Conservation (phyloP, 257 asterid species). For the Fraxinus pennsylvanica region DNA sequence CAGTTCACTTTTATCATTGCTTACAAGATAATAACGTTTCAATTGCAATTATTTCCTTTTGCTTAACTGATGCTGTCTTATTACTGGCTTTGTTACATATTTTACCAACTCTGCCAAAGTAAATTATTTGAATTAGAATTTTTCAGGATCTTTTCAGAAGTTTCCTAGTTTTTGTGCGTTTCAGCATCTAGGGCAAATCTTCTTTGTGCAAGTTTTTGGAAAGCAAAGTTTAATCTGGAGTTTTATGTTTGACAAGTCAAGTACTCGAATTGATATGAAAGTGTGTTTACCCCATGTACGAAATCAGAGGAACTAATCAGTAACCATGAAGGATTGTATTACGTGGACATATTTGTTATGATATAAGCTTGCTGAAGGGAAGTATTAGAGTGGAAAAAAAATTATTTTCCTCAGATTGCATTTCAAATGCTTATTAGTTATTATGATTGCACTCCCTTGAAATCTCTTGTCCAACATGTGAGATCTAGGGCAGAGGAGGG, state of each 20-base stretch:
- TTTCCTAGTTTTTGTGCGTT: background rate
- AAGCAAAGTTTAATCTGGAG: background rate
- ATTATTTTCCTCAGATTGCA: background rate
- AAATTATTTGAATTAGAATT: background rate
- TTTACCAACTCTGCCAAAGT: background rate
- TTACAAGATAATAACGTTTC: background rate
- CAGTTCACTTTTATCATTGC: background rate
- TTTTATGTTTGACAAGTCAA: background rate
- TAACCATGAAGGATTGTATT: background rate
- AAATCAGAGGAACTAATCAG: background rate
- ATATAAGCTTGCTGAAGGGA: background rate
- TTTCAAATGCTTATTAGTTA: too few species aligned
- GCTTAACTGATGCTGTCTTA: background rate
- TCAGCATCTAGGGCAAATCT: conserved; percentile 5
- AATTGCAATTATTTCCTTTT: background rate
- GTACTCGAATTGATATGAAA: background rate
- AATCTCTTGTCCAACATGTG: background rate
- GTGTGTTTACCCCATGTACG: background rate
- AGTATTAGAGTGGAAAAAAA: background rate
- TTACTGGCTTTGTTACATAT: background rate
- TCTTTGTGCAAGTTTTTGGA: background rate
- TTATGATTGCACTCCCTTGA: background rate
- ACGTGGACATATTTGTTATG: background rate
- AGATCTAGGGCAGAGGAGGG: background rate
- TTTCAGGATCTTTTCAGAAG: background rate